Evolutionary conservation across 495 filamentous ascomycete species (phyloP).

Genomic region (Neohortaea acidophila): DNA sequence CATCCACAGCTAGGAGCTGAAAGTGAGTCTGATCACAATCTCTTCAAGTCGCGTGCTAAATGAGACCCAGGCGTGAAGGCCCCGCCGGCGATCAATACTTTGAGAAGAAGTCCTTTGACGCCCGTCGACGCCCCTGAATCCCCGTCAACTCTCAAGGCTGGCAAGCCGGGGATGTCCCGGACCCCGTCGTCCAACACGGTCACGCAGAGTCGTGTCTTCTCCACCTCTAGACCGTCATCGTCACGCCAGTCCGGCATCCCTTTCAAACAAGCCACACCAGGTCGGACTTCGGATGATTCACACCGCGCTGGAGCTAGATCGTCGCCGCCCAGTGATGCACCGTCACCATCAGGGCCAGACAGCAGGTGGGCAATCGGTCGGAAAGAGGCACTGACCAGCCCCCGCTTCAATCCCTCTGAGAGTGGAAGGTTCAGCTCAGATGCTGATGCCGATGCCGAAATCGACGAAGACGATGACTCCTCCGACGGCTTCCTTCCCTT

Average conservation of each 20-base stretch:
- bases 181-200: constrained; percentile 33
- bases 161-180: constrained; percentile 27
- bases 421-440: constrained; percentile 20
- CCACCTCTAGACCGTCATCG: constrained; percentile 1
- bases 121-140: no score
- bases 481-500: constrained; percentile 62
- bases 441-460: constrained; percentile 26
- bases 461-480: constrained; percentile 40
- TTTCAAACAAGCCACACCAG: no score
- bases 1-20: background rate
- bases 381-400: no score
- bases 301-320: no score
- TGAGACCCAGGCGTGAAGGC: background rate
- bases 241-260: no score
- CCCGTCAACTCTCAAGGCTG: no score
- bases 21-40: background rate
- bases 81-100: background rate
- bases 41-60: background rate
- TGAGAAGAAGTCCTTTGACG: background rate
- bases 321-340: no score
- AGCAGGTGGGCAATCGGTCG: no score
- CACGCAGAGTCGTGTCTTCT: constrained; percentile 24
- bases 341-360: no score
- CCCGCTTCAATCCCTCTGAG: no score
- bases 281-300: no score